Conservation (phyloP, 2,329 filamentous ascomycete genomes). For the Periconia sp. region DNA sequence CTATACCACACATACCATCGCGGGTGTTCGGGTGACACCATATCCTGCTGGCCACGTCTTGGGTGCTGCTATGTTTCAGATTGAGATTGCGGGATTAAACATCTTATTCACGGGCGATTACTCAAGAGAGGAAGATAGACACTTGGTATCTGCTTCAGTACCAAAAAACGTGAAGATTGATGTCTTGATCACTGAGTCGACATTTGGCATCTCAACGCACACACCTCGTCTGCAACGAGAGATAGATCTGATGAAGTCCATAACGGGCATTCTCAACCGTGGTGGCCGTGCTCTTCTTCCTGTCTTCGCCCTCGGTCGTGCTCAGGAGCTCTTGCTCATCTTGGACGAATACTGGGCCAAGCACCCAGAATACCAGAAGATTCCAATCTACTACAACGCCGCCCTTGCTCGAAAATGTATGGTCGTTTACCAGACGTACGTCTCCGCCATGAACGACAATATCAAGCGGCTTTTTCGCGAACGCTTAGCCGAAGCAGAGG, state of each 20-base stretch:
- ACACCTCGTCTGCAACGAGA: constrained; percentile 90
- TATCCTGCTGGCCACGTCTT: constrained; percentile 98
- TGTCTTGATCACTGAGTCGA: constrained; percentile 96
- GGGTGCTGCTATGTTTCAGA: constrained; percentile 96
- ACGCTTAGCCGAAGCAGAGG: constrained; percentile 88
- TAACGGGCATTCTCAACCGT: constrained; percentile 87
- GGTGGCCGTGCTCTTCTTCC: constrained; percentile 93
- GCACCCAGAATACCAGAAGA: constrained; percentile 84
- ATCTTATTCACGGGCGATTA: constrained; percentile 99
- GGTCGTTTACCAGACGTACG: constrained; percentile 98
- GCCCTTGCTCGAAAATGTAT: constrained; percentile 96
- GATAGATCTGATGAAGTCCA: constrained; percentile 91
- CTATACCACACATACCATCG: constrained; percentile 96
- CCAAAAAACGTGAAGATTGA: constrained; percentile 90
- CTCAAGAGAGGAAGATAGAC: constrained; percentile 91
- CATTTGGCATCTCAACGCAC: constrained; percentile 94
- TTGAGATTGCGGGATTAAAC: constrained; percentile 95
- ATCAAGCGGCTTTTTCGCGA: constrained; percentile 95
- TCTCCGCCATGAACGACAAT: constrained; percentile 98
- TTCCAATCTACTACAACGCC: constrained; percentile 96
- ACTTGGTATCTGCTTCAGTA: constrained; percentile 92
- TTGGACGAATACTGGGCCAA: constrained; percentile 96
- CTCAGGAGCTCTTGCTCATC: constrained; percentile 92
- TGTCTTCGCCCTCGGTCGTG: constrained; percentile 91
- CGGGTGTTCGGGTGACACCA: constrained; percentile 93